These are phyloP conservation scores for Trifolium pratense DNA, from an alignment of 306 rosid genomes.

Conservation along the genomic window DNA sequence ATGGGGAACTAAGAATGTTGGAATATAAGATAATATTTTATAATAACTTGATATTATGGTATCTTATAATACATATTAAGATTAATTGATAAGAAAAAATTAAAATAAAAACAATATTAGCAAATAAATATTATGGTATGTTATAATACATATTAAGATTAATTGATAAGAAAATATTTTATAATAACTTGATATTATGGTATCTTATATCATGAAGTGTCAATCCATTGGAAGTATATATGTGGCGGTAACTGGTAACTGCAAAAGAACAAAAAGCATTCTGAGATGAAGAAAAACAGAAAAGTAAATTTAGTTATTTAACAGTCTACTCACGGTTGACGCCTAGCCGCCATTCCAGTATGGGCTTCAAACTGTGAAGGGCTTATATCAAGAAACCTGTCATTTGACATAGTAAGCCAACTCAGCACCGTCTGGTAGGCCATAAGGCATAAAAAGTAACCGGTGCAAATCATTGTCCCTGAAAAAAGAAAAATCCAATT, in stretches of 20 bases:
- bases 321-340: conserved; percentile 92
- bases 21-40: conserved; percentile 8
- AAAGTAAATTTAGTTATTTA: conserved; percentile 33
- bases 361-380: conserved; percentile 99
- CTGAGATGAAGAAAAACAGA: conserved; percentile 40
- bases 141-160: too few relatives aligned
- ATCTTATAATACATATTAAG: not conserved
- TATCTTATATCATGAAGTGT: conserved; percentile 98
- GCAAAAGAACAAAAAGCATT: conserved; percentile 45
- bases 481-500: conserved; percentile 39
- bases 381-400: conserved; percentile 77
- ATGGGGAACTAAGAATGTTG: not conserved
- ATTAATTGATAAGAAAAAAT: not conserved
- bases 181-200: too few relatives aligned
- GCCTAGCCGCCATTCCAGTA: conserved; percentile 99
- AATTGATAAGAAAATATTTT: too few relatives aligned
- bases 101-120: conserved; percentile 16
- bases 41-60: not conserved
- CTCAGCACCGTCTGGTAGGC: conserved; percentile 97
- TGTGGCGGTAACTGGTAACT: conserved; percentile 99
- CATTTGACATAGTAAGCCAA: conserved; percentile 94
- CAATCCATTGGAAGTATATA: conserved; percentile 89
- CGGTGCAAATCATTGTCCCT: conserved; percentile 97
- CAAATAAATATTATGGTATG: too few relatives aligned
- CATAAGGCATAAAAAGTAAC: conserved; percentile 93